Evolutionary conservation across 2,329 filamentous ascomycete species (phyloP), one percentile per base, ranked within the genome.

Genomic region (Lizonia empirigonia): DNA sequence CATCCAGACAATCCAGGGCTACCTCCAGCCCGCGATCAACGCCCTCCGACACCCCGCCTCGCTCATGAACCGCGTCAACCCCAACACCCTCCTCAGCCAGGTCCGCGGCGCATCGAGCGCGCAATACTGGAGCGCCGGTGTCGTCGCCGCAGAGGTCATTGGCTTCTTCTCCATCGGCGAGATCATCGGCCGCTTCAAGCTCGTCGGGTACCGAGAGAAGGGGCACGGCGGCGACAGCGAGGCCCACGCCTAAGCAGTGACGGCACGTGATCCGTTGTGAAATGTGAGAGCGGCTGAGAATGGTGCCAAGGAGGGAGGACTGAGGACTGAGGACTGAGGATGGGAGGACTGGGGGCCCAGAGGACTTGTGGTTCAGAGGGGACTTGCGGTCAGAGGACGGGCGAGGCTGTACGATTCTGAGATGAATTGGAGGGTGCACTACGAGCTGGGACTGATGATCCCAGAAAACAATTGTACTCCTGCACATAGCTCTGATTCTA

Each of bases 121-220:
- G 64, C 87, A 96, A 76, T 74, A 93, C 64, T 82, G 83, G 47
- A 77, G 88, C 45, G 88, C 83, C 54, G 90, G 89, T 65, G 89
- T 99, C 53, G 80, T 97, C 56, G 77, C 82, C 38, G 92, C 92
- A 49, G 93, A 99, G 80, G 83, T 91, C 41, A 78, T 99, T 63
- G 94, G 94, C 56, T 99, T 99, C 85, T 99, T 97, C 84, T 95
- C 92, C 56, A 85, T 97, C 47, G 94, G 94, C 61, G 92, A 97
- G 83, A 97, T 99, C 76, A 86, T 99, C 69, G 94, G 94, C 69
- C 85, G 92, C 71, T 85, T 94, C 80, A 97, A 99, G 88, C 76
- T 99, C 65, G 82, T 99, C 66, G 94, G 94, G 60, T 99, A 99
- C 83, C 69, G 77, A 64, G 60, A 65, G 32, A 72, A 65, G 61